Conservation (phyloP, 108 stramenopile species). For the Pseudonitzschia pungens region DNA sequence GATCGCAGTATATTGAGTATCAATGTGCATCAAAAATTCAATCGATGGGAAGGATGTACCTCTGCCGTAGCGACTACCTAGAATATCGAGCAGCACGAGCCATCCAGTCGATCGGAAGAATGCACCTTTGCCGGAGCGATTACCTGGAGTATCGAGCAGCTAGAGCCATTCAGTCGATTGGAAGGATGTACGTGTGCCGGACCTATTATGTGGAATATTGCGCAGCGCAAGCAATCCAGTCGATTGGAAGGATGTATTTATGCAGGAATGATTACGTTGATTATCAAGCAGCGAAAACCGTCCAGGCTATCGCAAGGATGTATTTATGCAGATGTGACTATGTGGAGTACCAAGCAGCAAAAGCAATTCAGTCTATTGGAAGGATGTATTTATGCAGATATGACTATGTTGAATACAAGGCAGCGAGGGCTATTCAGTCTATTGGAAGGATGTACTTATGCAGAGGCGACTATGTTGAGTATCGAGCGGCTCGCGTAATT, state of each 20-base stretch:
- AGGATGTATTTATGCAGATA: background rate
- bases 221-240: background rate
- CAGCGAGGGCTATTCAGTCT: background rate
- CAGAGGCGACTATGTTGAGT: conserved; percentile 4
- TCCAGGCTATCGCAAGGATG: conserved; percentile 10
- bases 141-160: conserved; percentile 14
- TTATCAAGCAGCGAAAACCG: conserved; percentile 20
- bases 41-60: background rate
- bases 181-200: conserved; percentile 9
- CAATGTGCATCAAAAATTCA: conserved; percentile 9
- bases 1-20: conserved; percentile 2
- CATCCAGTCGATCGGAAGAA: background rate
- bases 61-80: background rate
- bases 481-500: background rate
- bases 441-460: conserved; percentile 4
- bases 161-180: conserved; percentile 26
- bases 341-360: conserved; percentile 10
- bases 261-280: conserved; percentile 4
- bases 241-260: background rate
- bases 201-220: background rate
- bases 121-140: background rate
- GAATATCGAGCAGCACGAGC: conserved; percentile 1
- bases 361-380: background rate
- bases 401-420: background rate
- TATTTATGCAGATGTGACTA: background rate